Evolutionary conservation across 2,329 filamentous ascomycete species (phyloP).

Genomic region (Rhytidhysteron rufulum): DNA sequence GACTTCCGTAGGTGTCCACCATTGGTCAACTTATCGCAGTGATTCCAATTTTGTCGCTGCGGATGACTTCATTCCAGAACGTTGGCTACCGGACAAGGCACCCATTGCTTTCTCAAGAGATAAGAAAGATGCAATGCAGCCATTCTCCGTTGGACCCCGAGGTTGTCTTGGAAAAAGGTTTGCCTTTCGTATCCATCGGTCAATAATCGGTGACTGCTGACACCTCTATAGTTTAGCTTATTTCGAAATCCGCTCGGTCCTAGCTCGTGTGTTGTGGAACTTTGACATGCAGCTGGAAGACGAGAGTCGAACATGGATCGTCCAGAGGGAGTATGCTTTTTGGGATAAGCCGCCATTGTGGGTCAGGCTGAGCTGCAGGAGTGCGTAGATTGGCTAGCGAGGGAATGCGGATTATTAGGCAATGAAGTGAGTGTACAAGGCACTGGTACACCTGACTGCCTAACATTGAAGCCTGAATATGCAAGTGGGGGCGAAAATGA

Average conservation of each 20-base stretch:
- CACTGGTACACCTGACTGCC: too few species aligned
- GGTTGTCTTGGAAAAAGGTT: constrained; percentile 31
- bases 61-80: constrained; percentile 24
- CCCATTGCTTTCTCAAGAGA: constrained; percentile 24
- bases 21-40: neutral
- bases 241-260: constrained; percentile 30
- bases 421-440: too few species aligned
- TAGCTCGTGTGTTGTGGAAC: constrained; percentile 24
- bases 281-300: constrained; percentile 22
- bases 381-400: too few species aligned
- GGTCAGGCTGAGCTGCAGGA: neutral
- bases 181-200: neutral
- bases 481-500: too few species aligned
- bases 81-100: constrained; percentile 26
- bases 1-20: neutral
- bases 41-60: neutral
- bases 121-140: constrained; percentile 21
- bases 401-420: too few species aligned
- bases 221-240: constrained; percentile 8
- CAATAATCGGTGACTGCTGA: neutral
- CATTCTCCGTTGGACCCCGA: constrained; percentile 32
- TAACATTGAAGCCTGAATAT: too few species aligned
- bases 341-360: constrained; percentile 23
- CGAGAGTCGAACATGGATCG: constrained; percentile 9
- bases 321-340: constrained; percentile 20